Evolutionary conservation across 2,329 filamentous ascomycete genomes (phyloP).

Genomic region (Didymella arachidicola): DNA sequence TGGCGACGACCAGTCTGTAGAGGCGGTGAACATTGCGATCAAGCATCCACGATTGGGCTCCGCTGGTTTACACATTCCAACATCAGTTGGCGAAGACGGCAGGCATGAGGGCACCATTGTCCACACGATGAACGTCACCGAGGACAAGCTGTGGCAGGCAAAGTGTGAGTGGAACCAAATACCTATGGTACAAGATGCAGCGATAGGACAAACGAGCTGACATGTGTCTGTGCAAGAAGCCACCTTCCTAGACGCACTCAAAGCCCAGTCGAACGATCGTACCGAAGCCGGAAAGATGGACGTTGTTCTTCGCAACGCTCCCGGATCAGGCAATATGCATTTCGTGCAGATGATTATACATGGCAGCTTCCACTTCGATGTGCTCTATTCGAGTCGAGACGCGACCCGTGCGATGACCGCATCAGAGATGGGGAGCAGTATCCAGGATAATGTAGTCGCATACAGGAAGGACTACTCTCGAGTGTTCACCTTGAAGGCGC

Average conservation of each 20-base stretch:
- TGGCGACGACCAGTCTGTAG: conserved; percentile 58
- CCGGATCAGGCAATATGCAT: conserved; percentile 78
- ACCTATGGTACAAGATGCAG: not conserved
- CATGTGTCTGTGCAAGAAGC: conserved; percentile 58
- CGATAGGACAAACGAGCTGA: conserved; percentile 19
- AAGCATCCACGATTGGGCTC: conserved; percentile 74
- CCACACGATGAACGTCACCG: conserved; percentile 69
- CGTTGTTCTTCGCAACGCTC: conserved; percentile 66
- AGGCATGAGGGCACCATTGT: conserved; percentile 71
- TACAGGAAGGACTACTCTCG: conserved; percentile 77
- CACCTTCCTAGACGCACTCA: conserved; percentile 63
- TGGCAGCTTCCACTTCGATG: conserved; percentile 87
- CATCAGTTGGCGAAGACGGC: conserved; percentile 65
- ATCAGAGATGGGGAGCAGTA: conserved; percentile 71
- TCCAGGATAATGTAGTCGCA: conserved; percentile 67
- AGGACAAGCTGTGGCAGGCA: conserved; percentile 78
- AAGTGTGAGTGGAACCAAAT: conserved; percentile 62
- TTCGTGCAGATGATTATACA: conserved; percentile 89
- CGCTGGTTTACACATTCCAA: conserved; percentile 76
- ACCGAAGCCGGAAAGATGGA: conserved; percentile 25
- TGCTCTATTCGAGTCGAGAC: conserved; percentile 84
- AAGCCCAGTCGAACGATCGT: conserved; percentile 63
- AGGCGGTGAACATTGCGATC: conserved; percentile 72
- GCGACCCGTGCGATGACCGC: conserved; percentile 61
- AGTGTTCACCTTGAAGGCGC: conserved; percentile 73